Evolutionary conservation across 345 rosid genomes (phyloP).

Genomic region (Bruguiera sexangula): DNA sequence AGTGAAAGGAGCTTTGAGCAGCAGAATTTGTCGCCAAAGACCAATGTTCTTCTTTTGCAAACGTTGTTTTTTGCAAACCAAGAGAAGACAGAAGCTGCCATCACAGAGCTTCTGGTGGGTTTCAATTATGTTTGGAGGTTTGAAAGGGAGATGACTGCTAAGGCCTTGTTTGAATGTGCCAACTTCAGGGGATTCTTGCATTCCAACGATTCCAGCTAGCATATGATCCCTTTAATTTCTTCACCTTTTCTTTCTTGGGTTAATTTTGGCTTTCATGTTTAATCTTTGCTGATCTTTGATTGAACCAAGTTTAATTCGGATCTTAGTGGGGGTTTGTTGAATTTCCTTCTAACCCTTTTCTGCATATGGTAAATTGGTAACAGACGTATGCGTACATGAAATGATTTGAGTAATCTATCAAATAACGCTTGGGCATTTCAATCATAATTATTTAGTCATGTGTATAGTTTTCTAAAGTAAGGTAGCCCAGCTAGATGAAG

Average conservation of each 20-base stretch:
- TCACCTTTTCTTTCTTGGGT: constrained; percentile 1
- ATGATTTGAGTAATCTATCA: constrained; percentile 19
- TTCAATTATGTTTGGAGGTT: constrained; percentile 95
- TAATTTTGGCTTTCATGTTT: constrained; percentile 27
- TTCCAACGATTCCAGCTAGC: constrained; percentile 36
- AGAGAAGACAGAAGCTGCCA: constrained; percentile 88
- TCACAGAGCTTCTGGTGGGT: constrained; percentile 89
- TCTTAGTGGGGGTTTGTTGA: constrained; percentile 25
- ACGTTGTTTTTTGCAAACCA: constrained; percentile 75
- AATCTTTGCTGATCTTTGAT: constrained; percentile 30
- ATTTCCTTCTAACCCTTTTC: constrained; percentile 22
- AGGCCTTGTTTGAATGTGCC: constrained; percentile 65
- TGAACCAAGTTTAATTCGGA: constrained; percentile 12
- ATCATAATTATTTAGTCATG: constrained; percentile 1
- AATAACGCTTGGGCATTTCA: constrained; percentile 16
- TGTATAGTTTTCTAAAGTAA: background rate
- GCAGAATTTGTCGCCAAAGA: constrained; percentile 45
- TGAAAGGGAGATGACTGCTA: constrained; percentile 92
- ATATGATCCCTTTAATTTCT: background rate
- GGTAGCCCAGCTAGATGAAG: constrained; percentile 3
- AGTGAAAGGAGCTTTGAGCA: constrained; percentile 93
- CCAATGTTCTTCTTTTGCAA: constrained; percentile 67
- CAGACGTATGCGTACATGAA: constrained; percentile 24
- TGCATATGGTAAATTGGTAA: constrained; percentile 26
- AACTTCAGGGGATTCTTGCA: constrained; percentile 36